A percentile compares a stretch with the other conserved stretches of the same genome.
Conservation (phyloP, 2,329 filamentous ascomycete species). For the Xylariales sp. region DNA sequence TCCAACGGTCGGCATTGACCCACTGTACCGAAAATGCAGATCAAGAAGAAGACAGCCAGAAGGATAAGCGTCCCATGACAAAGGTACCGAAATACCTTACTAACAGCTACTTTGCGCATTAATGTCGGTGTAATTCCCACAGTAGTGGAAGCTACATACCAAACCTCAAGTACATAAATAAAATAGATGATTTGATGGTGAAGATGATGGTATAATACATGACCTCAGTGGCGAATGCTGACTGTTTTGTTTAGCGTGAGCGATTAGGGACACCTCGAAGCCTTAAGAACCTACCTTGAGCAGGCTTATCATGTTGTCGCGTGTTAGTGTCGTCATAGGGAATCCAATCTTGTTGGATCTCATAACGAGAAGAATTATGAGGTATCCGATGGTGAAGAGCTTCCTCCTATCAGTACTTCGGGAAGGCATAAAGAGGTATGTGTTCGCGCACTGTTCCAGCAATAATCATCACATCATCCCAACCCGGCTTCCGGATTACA, state of each 20-base stretch:
- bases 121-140: background rate
- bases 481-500: background rate
- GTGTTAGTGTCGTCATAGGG: background rate
- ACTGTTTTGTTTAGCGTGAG: background rate
- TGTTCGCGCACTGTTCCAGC: background rate
- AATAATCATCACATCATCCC: background rate
- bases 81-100: slow-evolving; percentile 22
- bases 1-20: slow-evolving; percentile 37
- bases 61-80: slow-evolving; percentile 32
- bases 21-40: slow-evolving; percentile 33
- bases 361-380: slow-evolving; percentile 5
- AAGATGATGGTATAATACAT: slow-evolving; percentile 36
- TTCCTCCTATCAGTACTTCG: too few species aligned
- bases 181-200: slow-evolving; percentile 38
- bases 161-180: slow-evolving; percentile 42
- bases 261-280: background rate
- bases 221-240: slow-evolving; percentile 29
- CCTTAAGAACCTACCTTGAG: background rate
- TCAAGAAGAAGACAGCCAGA: slow-evolving; percentile 34
- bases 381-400: background rate
- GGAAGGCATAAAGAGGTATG: too few species aligned
- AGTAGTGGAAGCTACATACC: slow-evolving; percentile 22
- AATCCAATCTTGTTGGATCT: background rate
- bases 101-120: slow-evolving; percentile 12
- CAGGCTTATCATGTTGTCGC: background rate